Evolutionary conservation across 2,329 filamentous ascomycete species (phyloP), one percentile per base, ranked within the genome.

Genomic region (Cucurbitaria berberidis): DNA sequence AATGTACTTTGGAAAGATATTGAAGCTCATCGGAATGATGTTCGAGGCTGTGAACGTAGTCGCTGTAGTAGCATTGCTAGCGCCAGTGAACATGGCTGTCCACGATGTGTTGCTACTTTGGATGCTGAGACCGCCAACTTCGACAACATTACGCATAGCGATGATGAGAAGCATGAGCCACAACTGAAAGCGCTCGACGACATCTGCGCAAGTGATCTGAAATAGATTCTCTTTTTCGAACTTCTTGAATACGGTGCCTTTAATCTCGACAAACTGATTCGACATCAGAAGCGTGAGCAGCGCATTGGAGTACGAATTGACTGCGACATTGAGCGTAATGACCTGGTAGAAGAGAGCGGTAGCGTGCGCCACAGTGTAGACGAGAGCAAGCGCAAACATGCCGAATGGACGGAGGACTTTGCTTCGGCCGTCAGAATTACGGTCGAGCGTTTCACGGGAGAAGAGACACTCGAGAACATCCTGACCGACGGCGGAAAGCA

Each of bases 231-330:
- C 95, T 74, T 97, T 98, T 67, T 99, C 95, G 59, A 98, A 96
- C 55, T 93, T 95, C 79, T 99, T 98, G 81, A 99, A 99, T 0
- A 99, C 96, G 0, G 93, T 96, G 55, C 91, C 91, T 72, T 99
- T 99, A 81, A 99, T 96, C 77, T 99, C 95, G 38, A 99, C 95
- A 67, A 99, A 99, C 70, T 99, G 96, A 70, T 98, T 99, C 6
- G 93, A 97, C 72, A 99, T 86, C 1, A 99, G 81, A 0, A 99
- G 84, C 0, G 95, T 97, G 29, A 99, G 82, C 4, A 99, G 81
- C 0, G 95, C 93, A 69, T 99, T 99, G 0, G 93, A 97, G 75
- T 99, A 99, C 0, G 93, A 97, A 75, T 99, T 99, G 65, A 99
- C 93, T 0, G 95, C 95, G 3, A 99, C 96, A 60, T 99, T 99